phyloP scores from a whole-genome alignment of 495 filamentous ascomycete genomes.

The Rusavskia elegans region DNA sequence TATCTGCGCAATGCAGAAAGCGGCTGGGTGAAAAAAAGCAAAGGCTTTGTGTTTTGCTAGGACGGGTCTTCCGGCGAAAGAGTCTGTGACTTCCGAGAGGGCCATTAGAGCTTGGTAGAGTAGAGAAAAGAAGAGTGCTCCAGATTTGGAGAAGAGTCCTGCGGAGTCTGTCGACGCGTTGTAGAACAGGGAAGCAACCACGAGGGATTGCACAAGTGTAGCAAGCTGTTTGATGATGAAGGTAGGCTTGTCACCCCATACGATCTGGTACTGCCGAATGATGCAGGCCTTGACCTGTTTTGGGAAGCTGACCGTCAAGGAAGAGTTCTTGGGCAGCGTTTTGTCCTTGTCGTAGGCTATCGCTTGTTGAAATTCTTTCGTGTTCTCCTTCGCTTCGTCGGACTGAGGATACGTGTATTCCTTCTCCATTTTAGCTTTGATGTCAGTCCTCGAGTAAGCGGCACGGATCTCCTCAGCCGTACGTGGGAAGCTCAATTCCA shows the following conservation, averaged over 20 bases:
- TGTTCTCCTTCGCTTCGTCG: slow-evolving; percentile 25
- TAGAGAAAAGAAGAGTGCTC: slow-evolving; percentile 57
- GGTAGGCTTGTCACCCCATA: slow-evolving; percentile 52
- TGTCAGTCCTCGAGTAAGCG: slow-evolving; percentile 35
- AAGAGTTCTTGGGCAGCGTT: slow-evolving; percentile 24
- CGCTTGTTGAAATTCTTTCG: slow-evolving; percentile 29
- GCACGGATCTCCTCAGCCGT: slow-evolving; percentile 46
- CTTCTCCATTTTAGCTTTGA: slow-evolving; percentile 19
- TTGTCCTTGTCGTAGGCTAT: slow-evolving; percentile 30
- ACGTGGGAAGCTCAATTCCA: slow-evolving; percentile 44
- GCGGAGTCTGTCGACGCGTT: slow-evolving; percentile 43
- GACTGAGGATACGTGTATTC: slow-evolving; percentile 36
- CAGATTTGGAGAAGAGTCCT: slow-evolving; percentile 53
- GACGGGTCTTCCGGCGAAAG: slow-evolving; percentile 46
- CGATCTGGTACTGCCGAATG: slow-evolving; percentile 55
- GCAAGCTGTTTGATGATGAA: slow-evolving; percentile 41
- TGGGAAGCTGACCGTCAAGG: slow-evolving; percentile 41
- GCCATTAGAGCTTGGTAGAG: slow-evolving; percentile 57
- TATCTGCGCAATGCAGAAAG: slow-evolving; percentile 51
- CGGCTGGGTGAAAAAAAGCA: slow-evolving; percentile 66
- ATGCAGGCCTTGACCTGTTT: slow-evolving; percentile 57
- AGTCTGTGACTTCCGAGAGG: slow-evolving; percentile 43
- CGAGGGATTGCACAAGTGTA: slow-evolving; percentile 10
- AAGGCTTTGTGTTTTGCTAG: slow-evolving; percentile 52
- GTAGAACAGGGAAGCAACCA: slow-evolving; percentile 62